phyloP scores from a whole-genome alignment of 1,284 basidiomycete genomes.

The Ganoderma meredithae region DNA sequence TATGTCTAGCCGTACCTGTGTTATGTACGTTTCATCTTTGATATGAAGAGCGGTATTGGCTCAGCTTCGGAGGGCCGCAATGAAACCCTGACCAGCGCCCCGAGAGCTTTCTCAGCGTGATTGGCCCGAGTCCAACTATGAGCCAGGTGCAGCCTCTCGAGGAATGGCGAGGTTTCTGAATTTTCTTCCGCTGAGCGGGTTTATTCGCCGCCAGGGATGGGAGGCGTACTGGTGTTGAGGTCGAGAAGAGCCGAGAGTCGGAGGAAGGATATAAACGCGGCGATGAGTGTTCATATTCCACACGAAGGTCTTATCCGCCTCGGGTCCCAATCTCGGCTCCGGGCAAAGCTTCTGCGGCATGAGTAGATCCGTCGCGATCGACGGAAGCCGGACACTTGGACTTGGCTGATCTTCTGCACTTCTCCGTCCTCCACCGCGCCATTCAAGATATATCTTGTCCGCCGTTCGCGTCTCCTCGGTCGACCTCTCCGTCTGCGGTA shows the following conservation, averaged over 20 bases:
- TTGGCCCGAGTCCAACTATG: not conserved
- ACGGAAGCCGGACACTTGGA: not conserved
- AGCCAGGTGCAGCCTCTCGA: not conserved
- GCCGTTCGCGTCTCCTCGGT: not conserved
- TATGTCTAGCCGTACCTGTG: not conserved
- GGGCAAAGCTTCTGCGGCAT: not conserved
- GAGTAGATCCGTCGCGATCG: not conserved
- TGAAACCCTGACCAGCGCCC: not conserved
- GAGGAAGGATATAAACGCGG: not conserved
- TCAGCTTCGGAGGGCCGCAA: not conserved
- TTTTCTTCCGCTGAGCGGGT: not conserved
- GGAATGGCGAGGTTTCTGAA: not conserved
- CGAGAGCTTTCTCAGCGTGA: not conserved
- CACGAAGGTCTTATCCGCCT: not conserved
- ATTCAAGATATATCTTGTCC: not conserved
- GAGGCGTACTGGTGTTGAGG: not conserved
- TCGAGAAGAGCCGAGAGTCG: not conserved
- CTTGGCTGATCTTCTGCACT: not conserved
- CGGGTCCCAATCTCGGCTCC: not conserved
- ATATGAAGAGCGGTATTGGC: not conserved
- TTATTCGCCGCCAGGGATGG: not conserved
- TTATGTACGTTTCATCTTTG: not conserved
- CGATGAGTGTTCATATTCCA: not conserved
- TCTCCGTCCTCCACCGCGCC: not conserved
- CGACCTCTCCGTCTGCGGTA: not conserved